A percentile compares a stretch with the other conserved stretches of the same genome.
These are phyloP conservation scores for Periconia macrospinosa DNA, from an alignment of 2,329 filamentous ascomycete species.

Conservation along the genomic window DNA sequence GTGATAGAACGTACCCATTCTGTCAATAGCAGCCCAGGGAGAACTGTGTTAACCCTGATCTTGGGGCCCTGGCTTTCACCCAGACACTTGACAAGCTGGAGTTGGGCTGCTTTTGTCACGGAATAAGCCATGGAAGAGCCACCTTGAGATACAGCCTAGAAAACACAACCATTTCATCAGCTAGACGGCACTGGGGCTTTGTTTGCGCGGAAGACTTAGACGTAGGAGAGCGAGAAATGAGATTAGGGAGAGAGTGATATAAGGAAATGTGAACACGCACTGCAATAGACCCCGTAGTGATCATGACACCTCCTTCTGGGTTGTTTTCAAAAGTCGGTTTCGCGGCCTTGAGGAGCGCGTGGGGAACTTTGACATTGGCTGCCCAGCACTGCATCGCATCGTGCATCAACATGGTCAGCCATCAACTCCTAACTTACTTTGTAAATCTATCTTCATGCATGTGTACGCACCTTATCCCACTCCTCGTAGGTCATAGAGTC, in stretches of 20 bases:
- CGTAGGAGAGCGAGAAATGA: background rate
- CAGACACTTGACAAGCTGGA: slow-evolving; percentile 69
- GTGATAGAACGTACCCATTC: slow-evolving; percentile 32
- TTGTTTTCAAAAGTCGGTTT: slow-evolving; percentile 63
- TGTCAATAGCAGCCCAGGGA: slow-evolving; percentile 68
- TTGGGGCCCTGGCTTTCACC: slow-evolving; percentile 65
- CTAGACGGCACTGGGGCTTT: too few species aligned
- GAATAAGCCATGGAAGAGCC: slow-evolving; percentile 71
- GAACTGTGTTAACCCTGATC: slow-evolving; percentile 65
- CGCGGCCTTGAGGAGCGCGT: slow-evolving; percentile 59
- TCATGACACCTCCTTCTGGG: slow-evolving; percentile 63
- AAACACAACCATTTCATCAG: too few species aligned
- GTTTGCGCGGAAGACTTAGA: too few species aligned
- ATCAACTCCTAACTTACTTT: slow-evolving; percentile 12
- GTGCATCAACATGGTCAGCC: background rate
- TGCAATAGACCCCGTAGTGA: slow-evolving; percentile 66
- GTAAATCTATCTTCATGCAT: slow-evolving; percentile 17
- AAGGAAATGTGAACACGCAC: slow-evolving; percentile 38
- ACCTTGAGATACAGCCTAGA: slow-evolving; percentile 50
- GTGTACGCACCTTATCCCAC: slow-evolving; percentile 59
- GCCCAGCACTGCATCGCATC: slow-evolving; percentile 55
- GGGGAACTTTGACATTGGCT: slow-evolving; percentile 59
- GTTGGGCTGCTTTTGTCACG: slow-evolving; percentile 74
- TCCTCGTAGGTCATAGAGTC: slow-evolving; percentile 62
- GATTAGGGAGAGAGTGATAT: background rate